Evolutionary conservation across 306 rosid species (phyloP).

Genomic region (Cicer bijugum): DNA sequence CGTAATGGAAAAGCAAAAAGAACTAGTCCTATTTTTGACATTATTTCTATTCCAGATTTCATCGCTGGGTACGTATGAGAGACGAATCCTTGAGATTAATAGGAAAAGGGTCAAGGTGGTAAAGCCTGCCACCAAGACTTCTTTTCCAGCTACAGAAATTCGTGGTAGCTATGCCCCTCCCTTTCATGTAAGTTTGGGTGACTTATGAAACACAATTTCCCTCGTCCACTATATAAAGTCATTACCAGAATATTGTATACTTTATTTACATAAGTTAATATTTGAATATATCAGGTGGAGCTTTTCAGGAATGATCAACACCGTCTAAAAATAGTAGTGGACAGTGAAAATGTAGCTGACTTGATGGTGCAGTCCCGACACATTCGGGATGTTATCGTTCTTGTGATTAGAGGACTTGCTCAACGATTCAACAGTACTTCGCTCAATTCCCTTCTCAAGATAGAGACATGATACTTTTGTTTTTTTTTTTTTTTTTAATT

Average conservation of each 20-base stretch:
- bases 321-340: constrained; percentile 83
- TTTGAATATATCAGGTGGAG: constrained; percentile 74
- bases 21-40: constrained; percentile 9
- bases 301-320: constrained; percentile 87
- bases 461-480: constrained; percentile 57
- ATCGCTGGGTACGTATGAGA: constrained; percentile 72
- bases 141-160: constrained; percentile 88
- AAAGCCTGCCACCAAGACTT: constrained; percentile 93
- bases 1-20: not conserved
- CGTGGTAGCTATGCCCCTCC: constrained; percentile 97
- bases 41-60: constrained; percentile 59
- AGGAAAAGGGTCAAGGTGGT: constrained; percentile 88
- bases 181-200: constrained; percentile 74
- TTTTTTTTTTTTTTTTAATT: not conserved
- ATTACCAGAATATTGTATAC: not conserved
- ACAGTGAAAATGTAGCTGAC: constrained; percentile 86
- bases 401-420: constrained; percentile 93
- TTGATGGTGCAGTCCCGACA: constrained; percentile 95
- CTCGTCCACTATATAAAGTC: not conserved
- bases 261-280: constrained; percentile 33
- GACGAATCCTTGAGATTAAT: constrained; percentile 82
- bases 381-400: constrained; percentile 85
- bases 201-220: constrained; percentile 2
- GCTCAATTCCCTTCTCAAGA: constrained; percentile 93
- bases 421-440: constrained; percentile 97